A percentile compares a stretch with the other conserved stretches of the same genome.
These are phyloP conservation scores for Phytophthora europaea DNA, from an alignment of 352 stramenopile species.

Conservation along the genomic window DNA sequence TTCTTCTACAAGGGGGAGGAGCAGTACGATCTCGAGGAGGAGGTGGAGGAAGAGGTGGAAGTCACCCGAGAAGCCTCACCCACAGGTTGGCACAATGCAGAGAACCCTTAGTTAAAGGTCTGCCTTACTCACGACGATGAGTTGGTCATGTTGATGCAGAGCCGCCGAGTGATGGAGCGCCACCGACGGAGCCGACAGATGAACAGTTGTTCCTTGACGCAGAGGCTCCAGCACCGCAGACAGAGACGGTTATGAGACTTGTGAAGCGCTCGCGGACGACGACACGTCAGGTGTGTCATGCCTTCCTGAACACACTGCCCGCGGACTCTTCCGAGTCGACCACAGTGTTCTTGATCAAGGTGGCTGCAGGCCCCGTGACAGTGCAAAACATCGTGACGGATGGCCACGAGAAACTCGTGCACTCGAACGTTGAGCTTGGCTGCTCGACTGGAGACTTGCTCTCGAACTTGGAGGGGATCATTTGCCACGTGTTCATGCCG, in stretches of 20 bases:
- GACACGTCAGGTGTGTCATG: constrained; percentile 66
- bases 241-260: constrained; percentile 54
- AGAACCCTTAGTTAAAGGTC: not conserved
- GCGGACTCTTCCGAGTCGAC: constrained; percentile 66
- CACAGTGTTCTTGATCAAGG: constrained; percentile 87
- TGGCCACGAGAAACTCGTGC: constrained; percentile 57
- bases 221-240: constrained; percentile 32
- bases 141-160: constrained; percentile 10
- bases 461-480: constrained; percentile 86
- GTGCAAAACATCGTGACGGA: constrained; percentile 45
- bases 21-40: constrained; percentile 80
- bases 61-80: constrained; percentile 45
- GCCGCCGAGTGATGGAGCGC: constrained; percentile 11
- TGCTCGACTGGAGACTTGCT: constrained; percentile 90
- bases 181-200: constrained; percentile 55
- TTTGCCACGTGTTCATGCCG: constrained; percentile 92
- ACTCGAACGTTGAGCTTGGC: constrained; percentile 85
- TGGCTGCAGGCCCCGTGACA: constrained; percentile 57
- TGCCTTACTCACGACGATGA: not conserved
- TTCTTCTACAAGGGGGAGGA: constrained; percentile 84
- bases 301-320: constrained; percentile 78
- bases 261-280: constrained; percentile 62
- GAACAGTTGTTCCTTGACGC: constrained; percentile 80
- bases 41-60: constrained; percentile 87
- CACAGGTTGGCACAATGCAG: constrained; percentile 16